Evolutionary conservation across 345 rosid species (phyloP).

Genomic region (Gossypioides kirkii): DNA sequence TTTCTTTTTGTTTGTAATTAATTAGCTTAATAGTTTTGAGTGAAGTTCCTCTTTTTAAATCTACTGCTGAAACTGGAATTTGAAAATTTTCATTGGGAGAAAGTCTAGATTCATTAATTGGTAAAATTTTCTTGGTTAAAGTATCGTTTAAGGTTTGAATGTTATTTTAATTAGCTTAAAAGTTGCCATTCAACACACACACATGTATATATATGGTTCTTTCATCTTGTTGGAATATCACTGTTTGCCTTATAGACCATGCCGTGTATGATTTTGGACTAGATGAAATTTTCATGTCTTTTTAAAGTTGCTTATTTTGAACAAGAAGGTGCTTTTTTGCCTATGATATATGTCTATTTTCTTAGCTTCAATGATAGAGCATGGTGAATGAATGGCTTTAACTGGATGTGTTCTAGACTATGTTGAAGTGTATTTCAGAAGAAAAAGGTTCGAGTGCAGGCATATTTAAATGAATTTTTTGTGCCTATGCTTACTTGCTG

Average conservation of each 20-base stretch:
- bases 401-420: background rate
- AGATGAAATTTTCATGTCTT: background rate
- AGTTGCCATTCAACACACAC: background rate
- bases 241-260: background rate
- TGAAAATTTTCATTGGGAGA: background rate
- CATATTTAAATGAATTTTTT: background rate
- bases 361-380: background rate
- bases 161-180: background rate
- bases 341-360: background rate
- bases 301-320: background rate
- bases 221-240: constrained; percentile 2
- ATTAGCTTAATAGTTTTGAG: background rate
- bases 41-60: background rate
- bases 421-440: background rate
- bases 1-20: background rate
- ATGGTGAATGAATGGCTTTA: background rate
- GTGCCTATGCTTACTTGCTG: background rate
- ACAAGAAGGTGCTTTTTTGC: background rate
- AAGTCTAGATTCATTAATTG: background rate
- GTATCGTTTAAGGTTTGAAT: background rate
- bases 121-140: background rate
- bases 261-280: background rate
- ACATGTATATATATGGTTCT: background rate
- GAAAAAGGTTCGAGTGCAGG: background rate
- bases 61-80: background rate